A percentile compares a stretch with the other conserved stretches of the same genome.
Evolutionary conservation across 495 filamentous ascomycete genomes (phyloP).

Genomic region (Tuber aestivum): DNA sequence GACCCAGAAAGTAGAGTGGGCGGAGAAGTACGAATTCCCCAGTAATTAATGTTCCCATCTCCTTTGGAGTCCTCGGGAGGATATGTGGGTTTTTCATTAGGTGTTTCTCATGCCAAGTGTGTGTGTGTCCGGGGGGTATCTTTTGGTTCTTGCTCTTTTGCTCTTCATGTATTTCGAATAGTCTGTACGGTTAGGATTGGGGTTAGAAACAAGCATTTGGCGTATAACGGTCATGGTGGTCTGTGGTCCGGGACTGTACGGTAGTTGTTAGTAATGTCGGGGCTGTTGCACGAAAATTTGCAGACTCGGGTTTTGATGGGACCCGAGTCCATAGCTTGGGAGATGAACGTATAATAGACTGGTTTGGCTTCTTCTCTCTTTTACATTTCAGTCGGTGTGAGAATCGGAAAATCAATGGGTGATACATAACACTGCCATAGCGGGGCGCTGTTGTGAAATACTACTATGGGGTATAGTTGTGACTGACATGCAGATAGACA

Average conservation of each 20-base stretch:
- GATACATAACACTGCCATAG: neutral
- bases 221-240: neutral
- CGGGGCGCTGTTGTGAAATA: neutral
- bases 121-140: neutral
- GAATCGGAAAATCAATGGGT: neutral
- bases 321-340: neutral
- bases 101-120: neutral
- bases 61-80: neutral
- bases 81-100: neutral
- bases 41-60: neutral
- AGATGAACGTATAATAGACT: neutral
- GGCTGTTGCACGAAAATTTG: neutral
- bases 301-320: neutral
- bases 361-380: neutral
- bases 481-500: too few species aligned
- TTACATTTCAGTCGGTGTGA: neutral
- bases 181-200: neutral
- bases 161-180: neutral
- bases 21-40: slow-evolving; percentile 52
- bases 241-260: neutral
- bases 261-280: neutral
- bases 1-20: slow-evolving; percentile 66
- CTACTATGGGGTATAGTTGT: too few species aligned
- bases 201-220: slow-evolving; percentile 8
- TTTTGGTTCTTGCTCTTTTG: neutral